Evolutionary conservation across 768 basidiomycete species (phyloP), one percentile per base, ranked within the genome.

Genomic region (Saitozyma sp.): DNA sequence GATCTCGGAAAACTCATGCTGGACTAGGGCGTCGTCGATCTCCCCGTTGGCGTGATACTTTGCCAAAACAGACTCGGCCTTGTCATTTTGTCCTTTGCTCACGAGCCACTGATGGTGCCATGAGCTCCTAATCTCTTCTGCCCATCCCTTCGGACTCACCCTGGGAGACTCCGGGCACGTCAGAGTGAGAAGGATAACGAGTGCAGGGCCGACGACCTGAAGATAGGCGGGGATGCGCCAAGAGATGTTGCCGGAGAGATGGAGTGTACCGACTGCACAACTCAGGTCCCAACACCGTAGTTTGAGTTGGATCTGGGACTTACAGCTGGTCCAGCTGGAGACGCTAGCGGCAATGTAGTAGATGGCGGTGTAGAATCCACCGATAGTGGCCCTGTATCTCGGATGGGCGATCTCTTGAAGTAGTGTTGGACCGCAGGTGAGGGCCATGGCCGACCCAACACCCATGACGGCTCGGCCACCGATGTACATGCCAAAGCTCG

Each of bases 361-460:
- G 9, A 29, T 50, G 49, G 49, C 29, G 29, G 29, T n/a, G 10
- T 17, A 29, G 49, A 17, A 50, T 9, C 17, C 17, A 17, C 49
- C 49, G 10, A 29, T 29, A 60, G 56, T 20, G 54, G 58, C 58
- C 60, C 54, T 51, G 55, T 52, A 59, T 48, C 46, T 37, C 16
- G 13, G 38, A 54, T 50, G 49, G 49, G 49, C 49, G 49, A 49
- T 40, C 46, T 58, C 20, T 49, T 14, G 55, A 9, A n/a, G 20
- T 9, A 19, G 16, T 29, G 19, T 62, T 39, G 17, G 50, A 56
- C 50, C 43, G 41, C 41, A 43, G n/a, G 37, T 55, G 64, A 62
- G 90, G 9, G 90, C 89, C 54, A 89, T 86, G 70, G 86, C 88
- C 17, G 86, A 86, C 0, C 69, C 69, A 7, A 61, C 53, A 58